Evolutionary conservation across 139 green algal species (phyloP).

Genomic region (Ulvella scutata): DNA sequence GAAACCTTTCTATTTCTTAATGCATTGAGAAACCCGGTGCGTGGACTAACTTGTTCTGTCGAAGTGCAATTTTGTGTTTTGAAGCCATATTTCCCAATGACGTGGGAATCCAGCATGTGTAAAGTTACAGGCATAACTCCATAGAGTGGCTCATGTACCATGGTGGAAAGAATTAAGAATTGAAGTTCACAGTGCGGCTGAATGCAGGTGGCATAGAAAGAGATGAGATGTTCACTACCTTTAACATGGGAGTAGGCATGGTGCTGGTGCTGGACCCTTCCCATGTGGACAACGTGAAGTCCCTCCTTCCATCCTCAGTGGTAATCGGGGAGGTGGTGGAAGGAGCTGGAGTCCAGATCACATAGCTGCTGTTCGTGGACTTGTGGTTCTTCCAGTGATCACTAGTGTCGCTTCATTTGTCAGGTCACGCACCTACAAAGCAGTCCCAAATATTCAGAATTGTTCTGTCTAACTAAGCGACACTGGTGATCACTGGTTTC

Average conservation of each 20-base stretch:
- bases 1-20: too few species aligned
- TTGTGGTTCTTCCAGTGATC: neutral
- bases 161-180: too few species aligned
- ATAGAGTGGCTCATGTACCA: too few species aligned
- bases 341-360: slow-evolving; percentile 24
- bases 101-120: too few species aligned
- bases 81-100: too few species aligned
- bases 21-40: too few species aligned
- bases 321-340: slow-evolving; percentile 37
- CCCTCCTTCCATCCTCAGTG: slow-evolving; percentile 20
- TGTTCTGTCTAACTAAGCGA: too few species aligned
- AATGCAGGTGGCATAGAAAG: slow-evolving; percentile 45
- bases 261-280: slow-evolving; percentile 53
- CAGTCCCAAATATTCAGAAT: too few species aligned
- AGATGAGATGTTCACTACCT: slow-evolving; percentile 90
- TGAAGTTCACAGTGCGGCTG: neutral
- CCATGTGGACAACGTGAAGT: slow-evolving; percentile 28
- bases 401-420: neutral
- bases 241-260: slow-evolving; percentile 97
- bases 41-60: too few species aligned
- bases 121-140: too few species aligned
- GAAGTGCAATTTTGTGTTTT: too few species aligned
- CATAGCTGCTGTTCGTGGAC: neutral
- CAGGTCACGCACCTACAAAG: neutral
- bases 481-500: neutral